These are phyloP conservation scores for Epichloe amarillans DNA, from an alignment of 2,329 filamentous ascomycete species.

Conservation along the genomic window DNA sequence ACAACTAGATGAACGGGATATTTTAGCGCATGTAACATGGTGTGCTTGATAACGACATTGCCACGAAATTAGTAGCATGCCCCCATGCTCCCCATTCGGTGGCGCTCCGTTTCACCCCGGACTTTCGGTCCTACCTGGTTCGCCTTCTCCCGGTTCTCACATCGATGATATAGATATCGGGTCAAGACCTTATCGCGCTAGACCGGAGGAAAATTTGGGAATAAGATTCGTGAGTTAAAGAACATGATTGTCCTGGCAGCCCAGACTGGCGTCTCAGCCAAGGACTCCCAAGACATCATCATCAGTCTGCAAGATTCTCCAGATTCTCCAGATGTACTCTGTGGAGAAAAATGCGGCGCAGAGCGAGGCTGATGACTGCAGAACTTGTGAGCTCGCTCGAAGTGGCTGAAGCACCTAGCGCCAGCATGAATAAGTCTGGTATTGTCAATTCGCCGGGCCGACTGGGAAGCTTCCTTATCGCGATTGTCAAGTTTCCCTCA, in stretches of 20 bases:
- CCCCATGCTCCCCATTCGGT: neutral
- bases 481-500: neutral
- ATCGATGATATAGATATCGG: neutral
- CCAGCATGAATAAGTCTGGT: neutral
- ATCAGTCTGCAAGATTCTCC: neutral
- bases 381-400: neutral
- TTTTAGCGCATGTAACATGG: too few species aligned
- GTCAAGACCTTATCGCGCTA: neutral
- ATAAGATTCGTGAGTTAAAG: neutral
- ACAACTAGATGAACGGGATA: too few species aligned
- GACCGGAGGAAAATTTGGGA: too few species aligned
- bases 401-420: neutral
- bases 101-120: conserved; percentile 2
- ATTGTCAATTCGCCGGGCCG: neutral
- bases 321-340: neutral
- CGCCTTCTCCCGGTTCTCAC: neutral
- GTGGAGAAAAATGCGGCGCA: neutral
- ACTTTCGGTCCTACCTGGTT: conserved; percentile 1
- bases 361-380: neutral
- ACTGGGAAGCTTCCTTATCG: neutral
- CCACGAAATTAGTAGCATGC: neutral
- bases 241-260: neutral
- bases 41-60: neutral
- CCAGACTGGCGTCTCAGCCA: neutral
- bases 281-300: neutral